Conservation (phyloP, 805 yeast species). For the Pichia californica region DNA sequence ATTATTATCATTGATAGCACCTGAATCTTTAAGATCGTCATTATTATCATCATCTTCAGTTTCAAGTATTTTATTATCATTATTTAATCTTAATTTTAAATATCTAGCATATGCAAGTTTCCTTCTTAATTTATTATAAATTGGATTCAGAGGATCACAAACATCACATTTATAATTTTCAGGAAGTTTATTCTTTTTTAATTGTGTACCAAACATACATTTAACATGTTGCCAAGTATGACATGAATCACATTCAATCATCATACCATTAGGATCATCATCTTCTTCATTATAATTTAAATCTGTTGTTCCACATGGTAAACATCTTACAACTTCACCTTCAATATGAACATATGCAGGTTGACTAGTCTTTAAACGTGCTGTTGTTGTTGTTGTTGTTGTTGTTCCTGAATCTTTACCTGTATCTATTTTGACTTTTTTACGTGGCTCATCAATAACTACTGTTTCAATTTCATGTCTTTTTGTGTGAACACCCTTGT, state of each 20-base stretch:
- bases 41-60: conserved; percentile 9
- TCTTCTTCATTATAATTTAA: conserved; percentile 51
- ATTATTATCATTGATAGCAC: conserved; percentile 3
- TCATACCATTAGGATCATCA: conserved; percentile 36
- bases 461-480: background rate
- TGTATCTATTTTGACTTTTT: background rate
- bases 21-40: conserved; percentile 3
- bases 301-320: conserved; percentile 55
- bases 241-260: conserved; percentile 54
- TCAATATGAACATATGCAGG: conserved; percentile 1
- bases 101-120: conserved; percentile 28
- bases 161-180: conserved; percentile 46
- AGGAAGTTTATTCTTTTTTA: conserved; percentile 34
- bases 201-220: conserved; percentile 48
- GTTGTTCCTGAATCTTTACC: background rate
- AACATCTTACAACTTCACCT: conserved; percentile 41
- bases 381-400: background rate
- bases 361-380: background rate
- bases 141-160: conserved; percentile 37
- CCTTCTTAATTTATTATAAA: conserved; percentile 29
- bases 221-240: conserved; percentile 65
- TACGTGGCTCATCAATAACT: conserved; percentile 1
- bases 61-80: background rate
- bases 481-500: conserved; percentile 32
- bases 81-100: conserved; percentile 11